Conservation (phyloP, 148 eudicot species). For the Rhododendron williamsianum region DNA sequence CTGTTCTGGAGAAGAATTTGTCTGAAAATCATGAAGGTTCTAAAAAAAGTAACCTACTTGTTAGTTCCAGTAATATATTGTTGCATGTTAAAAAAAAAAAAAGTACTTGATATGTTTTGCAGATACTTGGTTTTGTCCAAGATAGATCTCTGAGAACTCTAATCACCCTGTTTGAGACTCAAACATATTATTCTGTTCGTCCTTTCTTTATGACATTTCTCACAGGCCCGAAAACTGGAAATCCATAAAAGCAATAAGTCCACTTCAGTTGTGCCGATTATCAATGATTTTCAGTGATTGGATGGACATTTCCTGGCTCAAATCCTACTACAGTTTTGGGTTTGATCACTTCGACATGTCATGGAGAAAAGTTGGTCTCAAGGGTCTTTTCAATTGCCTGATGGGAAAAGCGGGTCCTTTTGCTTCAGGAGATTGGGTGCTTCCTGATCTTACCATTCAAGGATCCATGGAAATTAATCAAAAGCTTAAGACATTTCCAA, state of each 20-base stretch:
- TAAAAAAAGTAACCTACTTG: neutral
- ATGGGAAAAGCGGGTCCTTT: constrained; percentile 75
- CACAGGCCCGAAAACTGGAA: constrained; percentile 71
- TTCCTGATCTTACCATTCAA: constrained; percentile 80
- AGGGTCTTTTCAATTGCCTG: constrained; percentile 67
- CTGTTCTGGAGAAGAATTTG: too few species aligned
- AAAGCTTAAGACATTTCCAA: constrained; percentile 61
- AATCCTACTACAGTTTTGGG: constrained; percentile 73
- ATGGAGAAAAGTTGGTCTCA: constrained; percentile 58
- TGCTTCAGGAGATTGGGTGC: constrained; percentile 90
- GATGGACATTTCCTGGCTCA: constrained; percentile 73
- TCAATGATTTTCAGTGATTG: constrained; percentile 76
- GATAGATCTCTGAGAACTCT: neutral
- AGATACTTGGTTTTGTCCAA: neutral
- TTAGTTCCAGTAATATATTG: neutral
- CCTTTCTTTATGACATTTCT: constrained; percentile 6
- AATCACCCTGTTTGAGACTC: neutral
- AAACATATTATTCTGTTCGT: too few species aligned
- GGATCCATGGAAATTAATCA: constrained; percentile 66
- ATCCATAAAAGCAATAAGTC: constrained; percentile 53
- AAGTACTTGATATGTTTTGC: neutral
- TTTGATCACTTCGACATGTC: constrained; percentile 88
- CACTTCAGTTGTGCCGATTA: constrained; percentile 58
- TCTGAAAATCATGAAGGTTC: neutral
- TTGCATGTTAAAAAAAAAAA: neutral